These are phyloP conservation scores for Trypanosoma vivax DNA, from an alignment of 208 protist genomes.

Conservation along the genomic window DNA sequence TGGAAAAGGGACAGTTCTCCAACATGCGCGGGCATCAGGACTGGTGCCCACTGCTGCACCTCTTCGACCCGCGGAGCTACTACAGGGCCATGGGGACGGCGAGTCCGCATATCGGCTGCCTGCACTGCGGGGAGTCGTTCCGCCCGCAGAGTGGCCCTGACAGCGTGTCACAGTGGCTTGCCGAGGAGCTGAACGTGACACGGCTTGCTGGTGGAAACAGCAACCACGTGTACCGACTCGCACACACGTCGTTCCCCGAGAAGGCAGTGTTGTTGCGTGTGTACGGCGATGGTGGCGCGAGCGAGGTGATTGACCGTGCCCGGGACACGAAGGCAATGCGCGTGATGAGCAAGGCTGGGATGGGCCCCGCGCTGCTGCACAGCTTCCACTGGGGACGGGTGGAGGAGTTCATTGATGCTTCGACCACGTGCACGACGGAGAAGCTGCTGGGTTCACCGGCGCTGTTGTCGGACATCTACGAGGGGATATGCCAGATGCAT, in stretches of 20 bases:
- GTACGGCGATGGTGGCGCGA: conserved; percentile 51
- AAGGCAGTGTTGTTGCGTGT: conserved; percentile 66
- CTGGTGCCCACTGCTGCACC: conserved; percentile 77
- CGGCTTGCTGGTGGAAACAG: conserved; percentile 77
- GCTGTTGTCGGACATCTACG: conserved; percentile 57
- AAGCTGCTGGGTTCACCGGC: conserved; percentile 53
- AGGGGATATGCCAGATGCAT: conserved; percentile 52
- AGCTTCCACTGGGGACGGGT: conserved; percentile 79
- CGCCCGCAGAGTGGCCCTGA: conserved; percentile 13
- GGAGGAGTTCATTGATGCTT: conserved; percentile 76
- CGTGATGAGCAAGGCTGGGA: conserved; percentile 60
- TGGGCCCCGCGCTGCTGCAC: conserved; percentile 70
- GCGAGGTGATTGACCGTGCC: conserved; percentile 73
- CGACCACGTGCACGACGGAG: conserved; percentile 68
- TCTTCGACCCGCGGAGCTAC: conserved; percentile 69
- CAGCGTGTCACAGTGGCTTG: conserved; percentile 46
- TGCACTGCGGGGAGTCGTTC: conserved; percentile 8
- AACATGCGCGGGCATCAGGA: conserved; percentile 73
- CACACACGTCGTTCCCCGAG: conserved; percentile 43
- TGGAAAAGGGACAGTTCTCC: conserved; percentile 28
- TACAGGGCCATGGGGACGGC: conserved; percentile 27
- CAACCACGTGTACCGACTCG: conserved; percentile 80
- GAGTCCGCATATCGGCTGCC: conserved; percentile 17
- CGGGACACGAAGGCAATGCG: conserved; percentile 67
- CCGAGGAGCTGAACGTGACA: conserved; percentile 62